Conservation (phyloP, 139 green algal species). For the Dunaliella sp. region DNA sequence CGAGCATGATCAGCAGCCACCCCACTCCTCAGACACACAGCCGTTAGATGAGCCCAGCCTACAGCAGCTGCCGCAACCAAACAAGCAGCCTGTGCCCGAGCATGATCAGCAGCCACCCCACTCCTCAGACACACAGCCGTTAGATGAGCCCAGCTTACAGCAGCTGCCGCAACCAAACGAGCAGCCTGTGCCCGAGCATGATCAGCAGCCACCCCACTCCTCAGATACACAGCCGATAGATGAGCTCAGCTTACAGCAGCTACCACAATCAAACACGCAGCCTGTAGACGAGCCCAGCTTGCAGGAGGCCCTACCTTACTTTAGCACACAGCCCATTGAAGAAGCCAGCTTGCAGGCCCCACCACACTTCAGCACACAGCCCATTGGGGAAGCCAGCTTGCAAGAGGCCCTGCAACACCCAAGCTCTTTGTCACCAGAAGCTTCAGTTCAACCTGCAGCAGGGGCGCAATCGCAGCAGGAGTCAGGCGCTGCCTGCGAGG, state of each 20-base stretch:
- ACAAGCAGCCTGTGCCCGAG: background rate
- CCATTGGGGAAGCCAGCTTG: too few relatives aligned
- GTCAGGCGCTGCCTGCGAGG: too few relatives aligned
- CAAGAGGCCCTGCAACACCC: too few relatives aligned
- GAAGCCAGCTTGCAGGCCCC: background rate
- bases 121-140: background rate
- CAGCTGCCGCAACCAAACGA: background rate
- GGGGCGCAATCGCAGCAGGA: too few relatives aligned
- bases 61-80: background rate
- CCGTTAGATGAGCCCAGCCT: background rate
- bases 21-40: background rate
- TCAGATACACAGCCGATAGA: too few relatives aligned
- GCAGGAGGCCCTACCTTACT: background rate
- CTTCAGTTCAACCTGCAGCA: too few relatives aligned
- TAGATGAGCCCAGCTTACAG: background rate
- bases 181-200: too few relatives aligned
- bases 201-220: too few relatives aligned
- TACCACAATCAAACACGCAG: background rate
- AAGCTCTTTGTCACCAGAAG: too few relatives aligned
- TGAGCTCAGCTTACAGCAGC: background rate
- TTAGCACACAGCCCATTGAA: background rate
- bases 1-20: too few relatives aligned
- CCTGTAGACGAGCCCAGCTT: background rate
- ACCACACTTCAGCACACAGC: background rate
- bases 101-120: background rate